These are phyloP conservation scores for Cunninghamia lanceolata DNA, from an alignment of 75 land plant species.

Conservation along the genomic window DNA sequence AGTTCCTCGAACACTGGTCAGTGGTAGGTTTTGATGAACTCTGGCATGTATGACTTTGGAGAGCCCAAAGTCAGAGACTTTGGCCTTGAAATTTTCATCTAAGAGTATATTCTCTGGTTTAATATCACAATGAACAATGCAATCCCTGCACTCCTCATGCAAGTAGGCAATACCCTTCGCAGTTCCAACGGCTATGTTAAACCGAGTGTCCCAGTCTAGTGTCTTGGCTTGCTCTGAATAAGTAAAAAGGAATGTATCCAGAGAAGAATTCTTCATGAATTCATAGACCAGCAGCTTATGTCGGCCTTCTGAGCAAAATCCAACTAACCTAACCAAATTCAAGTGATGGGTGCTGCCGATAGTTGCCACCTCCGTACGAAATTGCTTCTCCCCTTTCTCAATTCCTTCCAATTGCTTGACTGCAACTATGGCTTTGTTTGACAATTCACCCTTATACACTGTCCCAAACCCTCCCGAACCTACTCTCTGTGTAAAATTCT, in stretches of 20 bases:
- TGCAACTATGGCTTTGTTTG: conserved; percentile 49
- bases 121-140: too few relatives aligned
- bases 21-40: conserved; percentile 42
- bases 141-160: too few relatives aligned
- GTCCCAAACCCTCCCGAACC: conserved; percentile 86
- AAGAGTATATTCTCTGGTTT: too few relatives aligned
- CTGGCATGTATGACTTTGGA: conserved; percentile 61
- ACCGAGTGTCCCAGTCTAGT: conserved; percentile 65
- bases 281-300: conserved; percentile 78
- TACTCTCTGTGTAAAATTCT: conserved; percentile 69
- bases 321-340: conserved; percentile 78
- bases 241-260: too few relatives aligned
- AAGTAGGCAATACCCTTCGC: too few relatives aligned
- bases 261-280: too few relatives aligned
- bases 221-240: conserved; percentile 15
- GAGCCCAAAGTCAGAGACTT: conserved; percentile 85
- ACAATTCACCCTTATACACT: too few relatives aligned
- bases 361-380: conserved; percentile 76
- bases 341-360: conserved; percentile 83
- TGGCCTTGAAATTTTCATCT: too few relatives aligned
- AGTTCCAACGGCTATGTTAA: conserved; percentile 70
- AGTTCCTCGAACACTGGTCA: conserved; percentile 57
- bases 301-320: conserved; percentile 75
- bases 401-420: conserved; percentile 79
- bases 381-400: conserved; percentile 85